Evolutionary conservation across 2,329 filamentous ascomycete genomes (phyloP).

Genomic region (Cordyceps sp.): DNA sequence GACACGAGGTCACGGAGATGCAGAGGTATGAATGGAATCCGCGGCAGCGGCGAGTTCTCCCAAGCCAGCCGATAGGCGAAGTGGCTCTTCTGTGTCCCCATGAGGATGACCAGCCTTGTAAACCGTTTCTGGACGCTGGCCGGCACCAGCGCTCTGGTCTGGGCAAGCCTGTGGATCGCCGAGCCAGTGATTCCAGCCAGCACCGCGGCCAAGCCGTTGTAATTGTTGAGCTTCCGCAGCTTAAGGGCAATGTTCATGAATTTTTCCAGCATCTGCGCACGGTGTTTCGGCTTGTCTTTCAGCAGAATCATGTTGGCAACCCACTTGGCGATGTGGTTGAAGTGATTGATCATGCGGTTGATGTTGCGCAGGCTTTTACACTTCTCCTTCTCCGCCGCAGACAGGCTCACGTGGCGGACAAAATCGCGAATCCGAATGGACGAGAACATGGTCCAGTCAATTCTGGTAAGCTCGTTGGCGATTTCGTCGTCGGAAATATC

Average conservation of each 20-base stretch:
- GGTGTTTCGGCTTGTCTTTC: constrained; percentile 89
- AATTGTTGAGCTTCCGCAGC: constrained; percentile 85
- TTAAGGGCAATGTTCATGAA: constrained; percentile 85
- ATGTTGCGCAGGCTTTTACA: constrained; percentile 71
- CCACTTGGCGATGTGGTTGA: constrained; percentile 73
- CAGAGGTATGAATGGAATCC: constrained; percentile 86
- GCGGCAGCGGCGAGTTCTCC: constrained; percentile 81
- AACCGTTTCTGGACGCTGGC: constrained; percentile 65
- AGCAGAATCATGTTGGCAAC: constrained; percentile 73
- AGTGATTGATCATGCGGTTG: constrained; percentile 86
- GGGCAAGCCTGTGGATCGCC: constrained; percentile 65
- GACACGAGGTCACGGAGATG: constrained; percentile 80
- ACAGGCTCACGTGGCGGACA: constrained; percentile 75
- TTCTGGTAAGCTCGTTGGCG: constrained; percentile 79
- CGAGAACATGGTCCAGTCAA: constrained; percentile 97
- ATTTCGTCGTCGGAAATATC: constrained; percentile 70
- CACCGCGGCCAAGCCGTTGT: constrained; percentile 88
- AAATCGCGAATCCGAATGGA: constrained; percentile 87
- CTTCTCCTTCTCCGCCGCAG: constrained; percentile 52
- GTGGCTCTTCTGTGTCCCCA: constrained; percentile 84
- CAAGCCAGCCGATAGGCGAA: constrained; percentile 93
- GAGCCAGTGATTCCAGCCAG: constrained; percentile 84
- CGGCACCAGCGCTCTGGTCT: constrained; percentile 64
- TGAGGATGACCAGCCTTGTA: constrained; percentile 73
- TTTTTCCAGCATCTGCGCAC: constrained; percentile 80